Percentiles rank a stretch among this genome's conserved stretches.
Conservation (phyloP, 2,329 filamentous ascomycete species). For the Epichloe scottii region DNA sequence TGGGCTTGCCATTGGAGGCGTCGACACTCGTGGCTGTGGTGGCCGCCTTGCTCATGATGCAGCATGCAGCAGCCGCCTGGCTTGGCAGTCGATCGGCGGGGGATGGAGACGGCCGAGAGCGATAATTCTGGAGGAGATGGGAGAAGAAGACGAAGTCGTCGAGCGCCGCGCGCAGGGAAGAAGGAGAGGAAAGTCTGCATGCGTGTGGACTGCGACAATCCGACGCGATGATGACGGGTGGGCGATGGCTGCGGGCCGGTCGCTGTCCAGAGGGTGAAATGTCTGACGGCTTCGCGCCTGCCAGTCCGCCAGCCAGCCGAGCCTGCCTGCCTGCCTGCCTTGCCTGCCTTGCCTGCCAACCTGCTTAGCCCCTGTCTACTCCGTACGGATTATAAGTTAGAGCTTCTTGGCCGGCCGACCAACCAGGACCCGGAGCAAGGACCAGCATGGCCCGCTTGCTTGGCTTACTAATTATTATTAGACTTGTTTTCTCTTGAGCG, state of each 20-base stretch:
- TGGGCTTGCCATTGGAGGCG: slow-evolving; percentile 15
- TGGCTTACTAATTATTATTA: too few species aligned
- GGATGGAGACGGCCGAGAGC: neutral
- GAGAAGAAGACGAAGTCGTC: neutral
- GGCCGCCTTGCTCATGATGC: slow-evolving; percentile 26
- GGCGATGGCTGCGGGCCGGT: neutral
- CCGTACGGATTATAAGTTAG: too few species aligned
- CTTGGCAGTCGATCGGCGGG: neutral
- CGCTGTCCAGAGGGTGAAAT: neutral
- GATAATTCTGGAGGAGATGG: neutral
- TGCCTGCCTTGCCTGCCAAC: too few species aligned
- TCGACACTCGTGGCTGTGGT: slow-evolving; percentile 27
- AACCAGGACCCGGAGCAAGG: too few species aligned
- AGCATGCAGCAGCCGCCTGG: neutral
- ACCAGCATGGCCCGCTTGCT: too few species aligned
- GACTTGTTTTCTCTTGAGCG: too few species aligned
- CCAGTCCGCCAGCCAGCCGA: too few species aligned
- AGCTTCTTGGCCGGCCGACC: too few species aligned
- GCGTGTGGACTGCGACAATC: neutral
- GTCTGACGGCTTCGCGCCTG: too few species aligned
- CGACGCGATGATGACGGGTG: neutral
- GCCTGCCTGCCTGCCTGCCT: too few species aligned
- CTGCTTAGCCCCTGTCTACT: too few species aligned
- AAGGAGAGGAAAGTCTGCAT: neutral
- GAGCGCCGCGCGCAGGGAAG: neutral